A percentile compares a stretch with the other conserved stretches of the same genome.
Conservation (phyloP, 805 yeast species). For the Millerago galiae region DNA sequence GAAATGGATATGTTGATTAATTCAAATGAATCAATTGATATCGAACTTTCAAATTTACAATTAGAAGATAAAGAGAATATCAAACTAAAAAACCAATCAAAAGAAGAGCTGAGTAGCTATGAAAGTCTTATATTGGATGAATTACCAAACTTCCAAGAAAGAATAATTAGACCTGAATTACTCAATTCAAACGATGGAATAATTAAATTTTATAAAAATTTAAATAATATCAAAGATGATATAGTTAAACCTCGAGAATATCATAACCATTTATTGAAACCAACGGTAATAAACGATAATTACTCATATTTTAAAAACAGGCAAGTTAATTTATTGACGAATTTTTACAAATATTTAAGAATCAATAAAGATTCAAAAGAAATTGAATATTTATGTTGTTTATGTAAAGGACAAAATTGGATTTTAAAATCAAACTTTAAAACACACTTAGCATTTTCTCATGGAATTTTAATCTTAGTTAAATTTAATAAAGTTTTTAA, state of each 20-base stretch:
- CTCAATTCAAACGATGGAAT: slow-evolving; percentile 9
- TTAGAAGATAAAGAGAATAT: slow-evolving; percentile 6
- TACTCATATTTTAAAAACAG: not conserved
- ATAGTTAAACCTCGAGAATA: slow-evolving; percentile 18
- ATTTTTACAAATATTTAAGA: slow-evolving; percentile 5
- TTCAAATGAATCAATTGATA: not conserved
- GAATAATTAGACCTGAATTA: slow-evolving; percentile 1
- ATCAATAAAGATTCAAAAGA: not conserved
- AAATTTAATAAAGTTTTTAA: slow-evolving; percentile 1
- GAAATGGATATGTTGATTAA: slow-evolving; percentile 5
- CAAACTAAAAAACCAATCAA: not conserved
- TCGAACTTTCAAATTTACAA: not conserved
- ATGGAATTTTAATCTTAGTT: slow-evolving; percentile 16
- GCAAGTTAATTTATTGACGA: too few relatives aligned
- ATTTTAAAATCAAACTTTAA: slow-evolving; percentile 8
- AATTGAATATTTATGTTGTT: slow-evolving; percentile 19
- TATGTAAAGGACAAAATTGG: slow-evolving; percentile 25
- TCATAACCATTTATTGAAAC: slow-evolving; percentile 16
- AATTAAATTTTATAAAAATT: slow-evolving; percentile 12
- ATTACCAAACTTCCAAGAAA: not conserved
- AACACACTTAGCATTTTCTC: slow-evolving; percentile 20
- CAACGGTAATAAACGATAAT: not conserved
- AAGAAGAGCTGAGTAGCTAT: not conserved
- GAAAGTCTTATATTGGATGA: slow-evolving; percentile 6
- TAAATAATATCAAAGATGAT: slow-evolving; percentile 2